Evolutionary conservation across 225 moss, liverwort and hornwort genomes (phyloP).

Genomic region (Antitrichia curtipendula): DNA sequence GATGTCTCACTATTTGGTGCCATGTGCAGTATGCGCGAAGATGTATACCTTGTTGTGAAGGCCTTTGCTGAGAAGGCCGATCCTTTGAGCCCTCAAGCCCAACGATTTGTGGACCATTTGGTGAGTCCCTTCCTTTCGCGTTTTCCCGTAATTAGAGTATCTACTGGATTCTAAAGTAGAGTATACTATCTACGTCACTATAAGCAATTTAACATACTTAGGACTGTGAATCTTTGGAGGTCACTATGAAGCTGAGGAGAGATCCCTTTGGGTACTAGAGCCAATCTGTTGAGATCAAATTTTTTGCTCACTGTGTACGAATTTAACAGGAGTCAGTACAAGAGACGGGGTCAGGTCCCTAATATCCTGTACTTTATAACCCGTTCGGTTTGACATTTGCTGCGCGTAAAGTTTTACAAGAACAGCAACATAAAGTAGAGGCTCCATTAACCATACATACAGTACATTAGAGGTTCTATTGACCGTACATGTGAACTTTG

Average conservation of each 20-base stretch:
- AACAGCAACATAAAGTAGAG: background rate
- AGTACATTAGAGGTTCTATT: background rate
- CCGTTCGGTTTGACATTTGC: background rate
- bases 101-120: conserved; percentile 83
- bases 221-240: background rate
- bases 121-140: conserved; percentile 19
- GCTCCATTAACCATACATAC: background rate
- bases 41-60: conserved; percentile 80
- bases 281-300: background rate
- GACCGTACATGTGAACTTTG: background rate
- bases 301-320: background rate
- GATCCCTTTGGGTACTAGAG: background rate
- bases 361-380: background rate
- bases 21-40: conserved; percentile 74
- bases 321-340: background rate
- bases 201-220: background rate
- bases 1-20: background rate
- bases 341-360: background rate
- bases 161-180: background rate
- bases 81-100: conserved; percentile 59
- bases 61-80: conserved; percentile 69
- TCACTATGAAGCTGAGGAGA: background rate
- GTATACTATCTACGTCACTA: background rate
- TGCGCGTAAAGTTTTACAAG: background rate
- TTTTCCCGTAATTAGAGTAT: background rate